Percentiles rank a stretch among this genome's conserved stretches.
Conservation (phyloP, 2,329 filamentous ascomycete genomes). For the Ceratocystis alfenasii region DNA sequence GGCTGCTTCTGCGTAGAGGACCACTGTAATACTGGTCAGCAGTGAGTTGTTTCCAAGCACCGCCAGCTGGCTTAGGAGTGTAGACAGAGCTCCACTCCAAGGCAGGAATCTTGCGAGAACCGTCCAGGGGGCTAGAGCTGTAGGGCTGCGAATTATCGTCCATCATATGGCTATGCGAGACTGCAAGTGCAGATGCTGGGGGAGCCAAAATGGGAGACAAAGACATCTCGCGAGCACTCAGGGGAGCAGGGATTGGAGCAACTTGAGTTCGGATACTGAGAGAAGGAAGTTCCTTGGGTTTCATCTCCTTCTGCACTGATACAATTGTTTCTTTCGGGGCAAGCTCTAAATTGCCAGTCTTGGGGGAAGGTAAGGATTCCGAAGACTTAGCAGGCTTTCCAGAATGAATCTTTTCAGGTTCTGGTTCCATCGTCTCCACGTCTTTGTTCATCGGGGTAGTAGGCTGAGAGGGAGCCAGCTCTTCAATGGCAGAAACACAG, state of each 20-base stretch:
- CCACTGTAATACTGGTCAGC: conserved; percentile 22
- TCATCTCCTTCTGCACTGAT: background rate
- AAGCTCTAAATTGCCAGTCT: background rate
- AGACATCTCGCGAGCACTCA: background rate
- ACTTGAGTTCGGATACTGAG: conserved; percentile 1
- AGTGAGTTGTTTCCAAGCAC: conserved; percentile 20
- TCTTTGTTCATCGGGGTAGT: background rate
- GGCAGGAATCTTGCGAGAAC: conserved; percentile 16
- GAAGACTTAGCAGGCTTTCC: background rate
- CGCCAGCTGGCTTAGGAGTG: conserved; percentile 20
- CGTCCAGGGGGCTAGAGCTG: background rate
- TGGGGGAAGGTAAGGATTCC: background rate
- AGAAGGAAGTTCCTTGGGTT: background rate
- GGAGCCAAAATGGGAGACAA: conserved; percentile 4
- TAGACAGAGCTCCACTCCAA: conserved; percentile 21
- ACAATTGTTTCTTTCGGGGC: background rate
- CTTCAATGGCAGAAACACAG: conserved; percentile 17
- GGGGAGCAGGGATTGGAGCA: background rate
- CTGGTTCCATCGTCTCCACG: background rate
- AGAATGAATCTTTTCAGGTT: background rate
- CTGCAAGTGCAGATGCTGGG: background rate
- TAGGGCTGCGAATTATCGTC: background rate
- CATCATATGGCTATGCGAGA: background rate
- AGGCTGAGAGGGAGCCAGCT: conserved; percentile 7
- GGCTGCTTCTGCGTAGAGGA: conserved; percentile 11